Conservation (phyloP, 331 rosid species). For the Pyracantha coccinea region DNA sequence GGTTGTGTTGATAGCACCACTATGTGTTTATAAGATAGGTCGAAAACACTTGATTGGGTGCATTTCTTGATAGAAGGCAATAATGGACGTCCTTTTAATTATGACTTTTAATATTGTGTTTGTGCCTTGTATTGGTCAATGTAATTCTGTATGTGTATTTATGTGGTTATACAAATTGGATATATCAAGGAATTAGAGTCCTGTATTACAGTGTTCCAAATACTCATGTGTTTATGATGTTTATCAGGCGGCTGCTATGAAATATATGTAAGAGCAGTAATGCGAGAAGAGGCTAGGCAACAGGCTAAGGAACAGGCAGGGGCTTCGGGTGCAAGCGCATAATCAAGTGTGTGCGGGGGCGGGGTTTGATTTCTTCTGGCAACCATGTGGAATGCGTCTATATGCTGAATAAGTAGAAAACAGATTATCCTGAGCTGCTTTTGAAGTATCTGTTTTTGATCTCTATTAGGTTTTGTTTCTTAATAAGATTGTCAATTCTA, state of each 20-base stretch:
- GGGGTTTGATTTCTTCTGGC: not conserved
- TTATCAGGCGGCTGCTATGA: constrained; percentile 77
- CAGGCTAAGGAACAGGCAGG: constrained; percentile 13
- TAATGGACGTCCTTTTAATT: not conserved
- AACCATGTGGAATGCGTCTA: not conserved
- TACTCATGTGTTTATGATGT: constrained; percentile 16
- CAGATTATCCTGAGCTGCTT: constrained; percentile 9
- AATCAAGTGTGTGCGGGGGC: not conserved
- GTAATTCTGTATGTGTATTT: no score
- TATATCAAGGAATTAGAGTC: not conserved
- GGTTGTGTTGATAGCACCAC: no score
- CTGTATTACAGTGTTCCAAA: not conserved
- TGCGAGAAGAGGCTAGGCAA: constrained; percentile 46
- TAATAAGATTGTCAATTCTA: constrained; percentile 5
- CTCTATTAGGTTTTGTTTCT: not conserved
- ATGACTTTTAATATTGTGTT: not conserved
- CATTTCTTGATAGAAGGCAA: not conserved
- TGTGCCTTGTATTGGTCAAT: not conserved
- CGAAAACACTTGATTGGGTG: not conserved
- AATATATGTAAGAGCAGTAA: constrained; percentile 49
- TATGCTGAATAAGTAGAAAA: constrained; percentile 24
- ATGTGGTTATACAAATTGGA: no score
- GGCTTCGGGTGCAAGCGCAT: constrained; percentile 17
- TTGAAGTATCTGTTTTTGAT: not conserved
- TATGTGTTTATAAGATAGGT: not conserved